Evolutionary conservation across 768 basidiomycete genomes (phyloP).

Genomic region (Termitomyces sp.): DNA sequence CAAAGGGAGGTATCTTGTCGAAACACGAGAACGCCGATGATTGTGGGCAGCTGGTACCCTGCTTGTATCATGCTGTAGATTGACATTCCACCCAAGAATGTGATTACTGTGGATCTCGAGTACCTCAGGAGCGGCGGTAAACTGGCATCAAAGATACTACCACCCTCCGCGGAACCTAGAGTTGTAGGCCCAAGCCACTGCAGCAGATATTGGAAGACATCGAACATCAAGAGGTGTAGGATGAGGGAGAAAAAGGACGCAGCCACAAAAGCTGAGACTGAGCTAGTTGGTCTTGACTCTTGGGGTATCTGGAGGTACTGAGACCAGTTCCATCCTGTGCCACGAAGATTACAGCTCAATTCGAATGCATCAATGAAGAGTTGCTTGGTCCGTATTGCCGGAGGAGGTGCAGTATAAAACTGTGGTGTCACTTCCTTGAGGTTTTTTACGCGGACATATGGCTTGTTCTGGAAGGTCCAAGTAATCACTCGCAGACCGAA

Average conservation of each 20-base stretch:
- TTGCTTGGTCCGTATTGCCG: constrained; percentile 8
- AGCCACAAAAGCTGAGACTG: constrained; percentile 30
- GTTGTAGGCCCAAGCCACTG: constrained; percentile 41
- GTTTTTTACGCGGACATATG: constrained; percentile 22
- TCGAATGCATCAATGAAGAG: constrained; percentile 40
- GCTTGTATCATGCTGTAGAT: constrained; percentile 41
- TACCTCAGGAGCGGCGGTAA: constrained; percentile 30
- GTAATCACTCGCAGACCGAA: constrained; percentile 31
- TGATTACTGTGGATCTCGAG: constrained; percentile 38
- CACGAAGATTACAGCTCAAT: constrained; percentile 46
- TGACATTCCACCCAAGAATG: constrained; percentile 34
- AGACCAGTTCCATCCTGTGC: constrained; percentile 60
- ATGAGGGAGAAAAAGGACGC: constrained; percentile 28
- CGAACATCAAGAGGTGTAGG: constrained; percentile 32
- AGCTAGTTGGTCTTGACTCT: constrained; percentile 34
- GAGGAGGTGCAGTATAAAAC: constrained; percentile 2
- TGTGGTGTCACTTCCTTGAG: constrained; percentile 6
- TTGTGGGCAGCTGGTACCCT: constrained; percentile 33
- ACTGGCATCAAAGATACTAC: constrained; percentile 36
- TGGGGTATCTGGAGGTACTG: constrained; percentile 32
- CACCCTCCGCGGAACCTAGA: constrained; percentile 31
- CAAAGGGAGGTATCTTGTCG: constrained; percentile 46
- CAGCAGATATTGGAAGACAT: constrained; percentile 38
- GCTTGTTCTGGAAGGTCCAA: constrained; percentile 35
- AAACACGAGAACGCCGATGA: constrained; percentile 41